These are phyloP conservation scores for Pulicaria dysenterica DNA, from an alignment of 129 eudicot genomes.

Conservation along the genomic window DNA sequence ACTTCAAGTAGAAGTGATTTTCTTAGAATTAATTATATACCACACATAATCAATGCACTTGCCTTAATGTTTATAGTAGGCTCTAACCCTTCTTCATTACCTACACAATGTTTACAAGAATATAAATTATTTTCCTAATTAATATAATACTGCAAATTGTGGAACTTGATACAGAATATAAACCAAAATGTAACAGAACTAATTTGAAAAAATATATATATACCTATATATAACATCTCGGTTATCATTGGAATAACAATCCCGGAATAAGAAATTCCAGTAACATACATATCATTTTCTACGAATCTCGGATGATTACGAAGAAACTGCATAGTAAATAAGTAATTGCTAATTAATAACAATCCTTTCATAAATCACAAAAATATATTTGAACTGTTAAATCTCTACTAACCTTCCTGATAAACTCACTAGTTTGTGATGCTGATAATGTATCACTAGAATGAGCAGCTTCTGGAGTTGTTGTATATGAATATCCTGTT, in stretches of 20 bases:
- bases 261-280: slow-evolving; percentile 13
- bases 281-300: slow-evolving; percentile 7
- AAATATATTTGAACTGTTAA: background rate
- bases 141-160: too few relatives aligned
- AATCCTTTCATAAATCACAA: background rate
- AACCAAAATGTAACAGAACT: too few relatives aligned
- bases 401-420: slow-evolving; percentile 39
- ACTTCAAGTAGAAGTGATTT: background rate
- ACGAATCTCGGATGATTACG: background rate
- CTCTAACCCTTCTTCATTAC: slow-evolving; percentile 19
- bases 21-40: background rate
- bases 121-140: too few relatives aligned
- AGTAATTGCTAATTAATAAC: background rate
- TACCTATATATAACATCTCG: background rate
- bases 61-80: background rate
- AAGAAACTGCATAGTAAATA: background rate
- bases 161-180: too few relatives aligned
- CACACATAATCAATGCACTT: background rate
- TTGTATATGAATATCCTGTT: slow-evolving; percentile 44
- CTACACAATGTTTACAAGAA: background rate
- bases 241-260: slow-evolving; percentile 5
- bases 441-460: slow-evolving; percentile 37
- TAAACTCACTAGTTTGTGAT: slow-evolving; percentile 32
- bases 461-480: slow-evolving; percentile 1
- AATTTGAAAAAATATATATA: too few relatives aligned